These are phyloP conservation scores for Cladosporium sp. DNA, from an alignment of 2,329 filamentous ascomycete species.

Conservation along the genomic window DNA sequence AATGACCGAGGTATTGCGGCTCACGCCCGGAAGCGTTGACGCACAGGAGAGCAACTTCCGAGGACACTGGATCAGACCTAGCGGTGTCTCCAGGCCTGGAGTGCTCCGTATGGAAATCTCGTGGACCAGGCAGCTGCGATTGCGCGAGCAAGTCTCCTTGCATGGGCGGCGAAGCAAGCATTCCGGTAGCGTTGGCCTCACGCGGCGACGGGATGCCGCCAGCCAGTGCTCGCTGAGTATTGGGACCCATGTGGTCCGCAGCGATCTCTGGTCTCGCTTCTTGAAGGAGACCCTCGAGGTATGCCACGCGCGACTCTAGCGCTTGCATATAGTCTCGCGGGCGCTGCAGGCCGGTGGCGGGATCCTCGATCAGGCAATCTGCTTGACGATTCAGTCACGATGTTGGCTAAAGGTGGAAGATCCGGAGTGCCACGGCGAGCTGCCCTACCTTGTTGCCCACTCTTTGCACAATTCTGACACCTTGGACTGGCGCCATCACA, in stretches of 20 bases:
- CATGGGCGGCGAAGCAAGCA: not conserved
- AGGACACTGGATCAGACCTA: constrained; percentile 18
- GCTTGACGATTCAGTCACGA: not conserved
- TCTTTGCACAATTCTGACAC: constrained; percentile 25
- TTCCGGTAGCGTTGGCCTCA: not conserved
- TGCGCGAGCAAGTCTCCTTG: not conserved
- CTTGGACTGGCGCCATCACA: constrained; percentile 17
- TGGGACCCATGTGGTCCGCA: constrained; percentile 16
- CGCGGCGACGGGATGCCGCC: not conserved
- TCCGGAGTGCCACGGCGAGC: not conserved
- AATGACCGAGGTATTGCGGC: constrained; percentile 35
- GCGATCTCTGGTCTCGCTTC: constrained; percentile 24
- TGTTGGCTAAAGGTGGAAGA: not conserved
- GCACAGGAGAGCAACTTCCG: constrained; percentile 30
- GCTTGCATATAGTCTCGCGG: constrained; percentile 31
- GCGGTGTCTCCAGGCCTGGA: not conserved
- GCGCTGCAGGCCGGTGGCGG: constrained; percentile 30
- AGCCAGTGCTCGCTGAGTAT: not conserved
- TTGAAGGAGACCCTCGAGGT: constrained; percentile 28
- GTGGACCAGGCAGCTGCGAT: too few relatives aligned
- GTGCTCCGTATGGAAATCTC: too few relatives aligned
- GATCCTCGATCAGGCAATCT: constrained; percentile 34
- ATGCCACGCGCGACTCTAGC: constrained; percentile 25
- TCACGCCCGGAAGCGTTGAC: constrained; percentile 30
- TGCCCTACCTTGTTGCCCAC: constrained; percentile 7